Percentiles rank a stretch among this genome's conserved stretches.
phyloP scores from a whole-genome alignment of 2,329 filamentous ascomycete genomes.

The Apiospora marii region DNA sequence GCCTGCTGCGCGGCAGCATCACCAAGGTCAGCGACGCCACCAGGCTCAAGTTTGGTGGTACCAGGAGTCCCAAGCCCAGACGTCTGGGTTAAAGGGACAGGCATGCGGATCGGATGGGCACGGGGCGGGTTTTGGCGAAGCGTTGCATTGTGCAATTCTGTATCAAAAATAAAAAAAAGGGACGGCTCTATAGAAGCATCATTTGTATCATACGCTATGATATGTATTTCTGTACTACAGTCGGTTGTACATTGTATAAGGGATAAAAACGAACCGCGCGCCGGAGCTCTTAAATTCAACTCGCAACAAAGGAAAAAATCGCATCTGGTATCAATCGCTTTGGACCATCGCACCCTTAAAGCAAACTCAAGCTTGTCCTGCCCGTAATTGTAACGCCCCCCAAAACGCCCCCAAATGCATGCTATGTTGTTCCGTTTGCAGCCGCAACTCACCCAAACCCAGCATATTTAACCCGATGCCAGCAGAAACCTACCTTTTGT shows the following conservation, averaged over 20 bases:
- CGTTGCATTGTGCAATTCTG: neutral
- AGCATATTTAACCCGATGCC: neutral
- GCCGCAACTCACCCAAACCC: constrained; percentile 1
- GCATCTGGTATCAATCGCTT: constrained; percentile 40
- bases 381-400: constrained; percentile 18
- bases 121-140: neutral
- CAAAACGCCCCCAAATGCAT: constrained; percentile 18
- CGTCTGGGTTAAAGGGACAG: constrained; percentile 62
- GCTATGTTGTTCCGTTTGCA: neutral
- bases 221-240: constrained; percentile 17
- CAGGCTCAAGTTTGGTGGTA: constrained; percentile 94
- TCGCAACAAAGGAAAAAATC: constrained; percentile 26
- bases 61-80: constrained; percentile 83
- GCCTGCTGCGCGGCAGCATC: constrained; percentile 76
- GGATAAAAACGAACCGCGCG: constrained; percentile 10
- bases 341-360: constrained; percentile 23
- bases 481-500: neutral
- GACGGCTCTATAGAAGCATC: constrained; percentile 6
- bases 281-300: constrained; percentile 9
- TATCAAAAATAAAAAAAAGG: neutral
- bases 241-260: constrained; percentile 21
- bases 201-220: constrained; percentile 21
- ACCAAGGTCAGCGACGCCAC: constrained; percentile 84
- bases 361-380: neutral
- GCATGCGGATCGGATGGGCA: neutral